Evolutionary conservation across 1,139 yeast genomes (phyloP).

Genomic region (Lodderomyces parapsilosis): DNA sequence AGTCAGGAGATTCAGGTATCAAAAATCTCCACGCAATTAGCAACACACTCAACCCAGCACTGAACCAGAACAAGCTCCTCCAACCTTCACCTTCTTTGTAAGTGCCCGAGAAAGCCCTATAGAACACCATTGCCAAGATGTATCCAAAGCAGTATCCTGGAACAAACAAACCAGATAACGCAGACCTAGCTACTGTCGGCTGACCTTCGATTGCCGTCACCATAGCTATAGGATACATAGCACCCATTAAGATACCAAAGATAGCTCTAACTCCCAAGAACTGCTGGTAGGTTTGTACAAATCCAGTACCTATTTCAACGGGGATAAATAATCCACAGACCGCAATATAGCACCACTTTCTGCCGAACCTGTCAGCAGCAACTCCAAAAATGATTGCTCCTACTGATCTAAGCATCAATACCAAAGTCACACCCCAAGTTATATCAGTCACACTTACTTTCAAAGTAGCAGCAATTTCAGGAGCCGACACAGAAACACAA

Average conservation of each 20-base stretch:
- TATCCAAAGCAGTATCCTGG: constrained; percentile 42
- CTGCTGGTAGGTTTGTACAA: constrained; percentile 59
- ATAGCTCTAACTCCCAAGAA: constrained; percentile 62
- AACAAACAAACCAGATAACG: constrained; percentile 37
- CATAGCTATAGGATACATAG: constrained; percentile 31
- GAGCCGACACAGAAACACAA: constrained; percentile 61
- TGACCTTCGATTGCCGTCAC: constrained; percentile 38
- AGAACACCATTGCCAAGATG: constrained; percentile 35
- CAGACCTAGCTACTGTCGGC: constrained; percentile 34
- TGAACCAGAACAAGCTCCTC: constrained; percentile 81
- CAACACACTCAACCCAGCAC: constrained; percentile 55
- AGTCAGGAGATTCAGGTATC: constrained; percentile 34
- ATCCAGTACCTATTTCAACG: constrained; percentile 72
- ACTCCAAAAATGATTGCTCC: constrained; percentile 76
- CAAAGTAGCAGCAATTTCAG: constrained; percentile 54
- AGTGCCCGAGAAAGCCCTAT: constrained; percentile 57
- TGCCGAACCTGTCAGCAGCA: constrained; percentile 65
- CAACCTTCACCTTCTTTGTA: constrained; percentile 52
- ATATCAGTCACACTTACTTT: constrained; percentile 50
- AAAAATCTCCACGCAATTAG: constrained; percentile 32
- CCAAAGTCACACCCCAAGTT: constrained; percentile 81
- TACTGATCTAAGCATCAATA: constrained; percentile 72
- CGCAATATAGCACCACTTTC: constrained; percentile 66
- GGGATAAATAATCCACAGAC: constrained; percentile 53
- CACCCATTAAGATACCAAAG: constrained; percentile 43